phyloP scores from a whole-genome alignment of 1,139 yeast genomes.

The Blastobotrys proliferans region DNA sequence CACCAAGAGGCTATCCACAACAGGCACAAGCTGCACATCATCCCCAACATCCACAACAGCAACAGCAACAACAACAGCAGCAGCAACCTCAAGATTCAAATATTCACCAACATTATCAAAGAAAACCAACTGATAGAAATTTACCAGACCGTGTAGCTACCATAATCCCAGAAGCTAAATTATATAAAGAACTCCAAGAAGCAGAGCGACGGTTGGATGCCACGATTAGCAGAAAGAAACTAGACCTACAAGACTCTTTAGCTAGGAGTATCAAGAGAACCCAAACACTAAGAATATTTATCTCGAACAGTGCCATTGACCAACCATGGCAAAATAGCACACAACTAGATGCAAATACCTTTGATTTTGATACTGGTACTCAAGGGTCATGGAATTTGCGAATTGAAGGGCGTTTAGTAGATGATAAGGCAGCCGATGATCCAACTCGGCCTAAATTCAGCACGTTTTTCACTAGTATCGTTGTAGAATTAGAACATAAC shows the following conservation, averaged over 20 bases:
- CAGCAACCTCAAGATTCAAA: conserved; percentile 3
- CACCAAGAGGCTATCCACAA: background rate
- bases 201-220: conserved; percentile 81
- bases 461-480: conserved; percentile 74
- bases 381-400: conserved; percentile 76
- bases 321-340: conserved; percentile 79
- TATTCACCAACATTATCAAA: conserved; percentile 25
- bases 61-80: background rate
- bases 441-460: conserved; percentile 61
- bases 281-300: conserved; percentile 68
- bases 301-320: conserved; percentile 77
- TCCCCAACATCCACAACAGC: background rate
- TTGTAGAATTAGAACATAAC: conserved; percentile 61
- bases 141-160: conserved; percentile 58
- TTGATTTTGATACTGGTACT: conserved; percentile 32
- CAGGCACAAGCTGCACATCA: background rate
- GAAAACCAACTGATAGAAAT: conserved; percentile 67
- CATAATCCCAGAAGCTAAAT: conserved; percentile 68
- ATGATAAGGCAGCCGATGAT: conserved; percentile 31
- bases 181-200: conserved; percentile 65
- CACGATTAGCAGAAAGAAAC: conserved; percentile 71
- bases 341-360: conserved; percentile 37
- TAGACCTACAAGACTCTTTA: conserved; percentile 75
- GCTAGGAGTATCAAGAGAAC: conserved; percentile 41
- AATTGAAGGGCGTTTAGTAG: conserved; percentile 76